phyloP scores from a whole-genome alignment of 2,329 filamentous ascomycete species.

The Tetracladium maxilliforme region DNA sequence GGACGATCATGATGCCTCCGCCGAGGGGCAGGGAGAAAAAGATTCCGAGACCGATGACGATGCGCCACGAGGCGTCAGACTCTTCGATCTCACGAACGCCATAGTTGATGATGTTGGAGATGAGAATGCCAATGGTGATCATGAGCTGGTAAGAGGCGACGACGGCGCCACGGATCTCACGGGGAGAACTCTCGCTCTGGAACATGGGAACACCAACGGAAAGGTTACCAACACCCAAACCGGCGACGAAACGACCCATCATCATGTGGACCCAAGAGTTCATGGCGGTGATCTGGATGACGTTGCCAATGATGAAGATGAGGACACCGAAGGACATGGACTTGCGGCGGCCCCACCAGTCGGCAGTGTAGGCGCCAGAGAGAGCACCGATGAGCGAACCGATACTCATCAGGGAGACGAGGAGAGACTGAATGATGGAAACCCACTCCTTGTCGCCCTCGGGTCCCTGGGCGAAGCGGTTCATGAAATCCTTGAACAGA shows the following conservation, averaged over 20 bases:
- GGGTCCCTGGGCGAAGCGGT: constrained; percentile 34
- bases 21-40: constrained; percentile 35
- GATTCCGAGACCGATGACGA: constrained; percentile 43
- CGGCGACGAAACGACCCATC: constrained; percentile 50
- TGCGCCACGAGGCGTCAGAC: constrained; percentile 38
- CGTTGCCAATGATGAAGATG: constrained; percentile 48
- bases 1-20: constrained; percentile 34
- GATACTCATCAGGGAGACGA: constrained; percentile 41
- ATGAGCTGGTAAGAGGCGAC: constrained; percentile 61
- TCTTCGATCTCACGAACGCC: constrained; percentile 30
- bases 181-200: constrained; percentile 48
- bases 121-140: constrained; percentile 55
- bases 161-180: constrained; percentile 46
- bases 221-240: constrained; percentile 52
- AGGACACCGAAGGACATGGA: constrained; percentile 35
- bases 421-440: constrained; percentile 29
- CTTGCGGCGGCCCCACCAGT: constrained; percentile 40
- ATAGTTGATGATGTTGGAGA: constrained; percentile 38
- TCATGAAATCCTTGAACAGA: constrained; percentile 34
- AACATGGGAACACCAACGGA: constrained; percentile 54
- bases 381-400: constrained; percentile 39
- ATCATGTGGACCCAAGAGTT: constrained; percentile 47
- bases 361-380: constrained; percentile 34
- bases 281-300: constrained; percentile 47
- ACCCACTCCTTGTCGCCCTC: constrained; percentile 22